phyloP scores from a whole-genome alignment of 2,329 filamentous ascomycete genomes.

The Fusarium clavum region DNA sequence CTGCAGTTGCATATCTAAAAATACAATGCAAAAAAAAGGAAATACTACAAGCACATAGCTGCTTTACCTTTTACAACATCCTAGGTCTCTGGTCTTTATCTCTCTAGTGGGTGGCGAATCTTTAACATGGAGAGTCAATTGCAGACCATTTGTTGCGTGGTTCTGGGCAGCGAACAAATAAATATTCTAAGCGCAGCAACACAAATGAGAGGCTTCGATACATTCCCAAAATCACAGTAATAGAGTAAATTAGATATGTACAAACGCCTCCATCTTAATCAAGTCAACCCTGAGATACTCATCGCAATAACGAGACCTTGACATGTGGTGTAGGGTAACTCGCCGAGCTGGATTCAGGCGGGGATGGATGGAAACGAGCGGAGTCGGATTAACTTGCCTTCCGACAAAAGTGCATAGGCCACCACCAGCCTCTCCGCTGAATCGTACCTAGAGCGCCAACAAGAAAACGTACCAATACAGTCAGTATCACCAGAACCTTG shows the following conservation, averaged over 20 bases:
- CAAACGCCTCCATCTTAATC: background rate
- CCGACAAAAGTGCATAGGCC: background rate
- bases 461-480: background rate
- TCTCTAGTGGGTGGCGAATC: too few species aligned
- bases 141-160: too few species aligned
- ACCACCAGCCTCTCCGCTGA: background rate
- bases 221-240: rapidly evolving
- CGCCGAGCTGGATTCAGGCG: background rate
- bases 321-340: background rate
- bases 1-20: rapidly evolving
- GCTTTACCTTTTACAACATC: too few species aligned
- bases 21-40: background rate
- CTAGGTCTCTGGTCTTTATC: too few species aligned
- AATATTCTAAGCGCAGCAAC: too few species aligned
- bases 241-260: background rate
- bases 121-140: too few species aligned
- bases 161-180: too few species aligned
- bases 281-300: background rate
- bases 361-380: background rate
- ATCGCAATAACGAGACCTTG: background rate
- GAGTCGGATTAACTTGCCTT: background rate
- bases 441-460: background rate
- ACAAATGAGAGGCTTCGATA: rapidly evolving
- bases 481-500: background rate
- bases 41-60: too few species aligned